Conservation (phyloP, 257 asterid species). For the Solanum sitiens region DNA sequence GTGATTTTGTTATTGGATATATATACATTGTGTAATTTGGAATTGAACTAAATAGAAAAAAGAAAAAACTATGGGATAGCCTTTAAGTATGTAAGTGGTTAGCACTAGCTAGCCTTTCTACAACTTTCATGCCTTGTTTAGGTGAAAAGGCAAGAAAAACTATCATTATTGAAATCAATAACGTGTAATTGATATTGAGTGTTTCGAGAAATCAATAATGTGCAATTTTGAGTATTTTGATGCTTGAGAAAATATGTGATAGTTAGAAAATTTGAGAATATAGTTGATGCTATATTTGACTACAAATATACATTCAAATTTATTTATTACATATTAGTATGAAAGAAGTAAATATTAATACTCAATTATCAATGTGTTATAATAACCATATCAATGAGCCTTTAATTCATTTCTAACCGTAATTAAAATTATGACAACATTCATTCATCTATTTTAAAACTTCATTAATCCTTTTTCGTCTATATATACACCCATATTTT, state of each 20-base stretch:
- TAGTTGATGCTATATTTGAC: too few species aligned
- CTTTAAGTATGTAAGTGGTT: too few species aligned
- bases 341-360: neutral
- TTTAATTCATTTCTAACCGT: too few species aligned
- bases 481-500: too few species aligned
- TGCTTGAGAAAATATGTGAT: neutral
- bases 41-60: neutral
- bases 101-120: slow-evolving; percentile 5
- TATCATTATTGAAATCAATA: neutral
- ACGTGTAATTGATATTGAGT: neutral
- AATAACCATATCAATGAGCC: neutral
- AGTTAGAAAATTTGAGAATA: too few species aligned
- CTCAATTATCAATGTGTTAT: too few species aligned
- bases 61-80: too few species aligned
- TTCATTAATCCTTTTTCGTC: neutral
- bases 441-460: too few species aligned
- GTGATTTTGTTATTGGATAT: neutral
- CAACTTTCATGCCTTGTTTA: slow-evolving; percentile 3
- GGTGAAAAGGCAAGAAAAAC: neutral
- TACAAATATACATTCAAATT: too few species aligned
- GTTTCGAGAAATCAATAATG: too few species aligned
- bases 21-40: neutral
- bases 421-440: neutral
- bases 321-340: too few species aligned
- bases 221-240: neutral